phyloP scores from a whole-genome alignment of 176 grass and related monocot species.

The Tuctoria greenei region DNA sequence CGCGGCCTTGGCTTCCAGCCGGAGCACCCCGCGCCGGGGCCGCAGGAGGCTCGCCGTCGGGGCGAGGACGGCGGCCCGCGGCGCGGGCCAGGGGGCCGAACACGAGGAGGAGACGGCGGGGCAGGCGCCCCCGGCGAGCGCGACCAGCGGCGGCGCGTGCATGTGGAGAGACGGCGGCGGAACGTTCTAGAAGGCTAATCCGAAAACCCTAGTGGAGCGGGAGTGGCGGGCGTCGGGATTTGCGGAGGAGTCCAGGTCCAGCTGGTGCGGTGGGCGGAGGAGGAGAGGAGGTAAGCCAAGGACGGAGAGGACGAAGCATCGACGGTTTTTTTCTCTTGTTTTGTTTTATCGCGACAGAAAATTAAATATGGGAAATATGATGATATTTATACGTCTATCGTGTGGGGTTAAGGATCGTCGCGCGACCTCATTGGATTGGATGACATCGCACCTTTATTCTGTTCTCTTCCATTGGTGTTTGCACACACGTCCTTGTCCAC shows the following conservation, averaged over 20 bases:
- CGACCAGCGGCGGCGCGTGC: conserved; percentile 44
- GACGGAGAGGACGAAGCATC: neutral
- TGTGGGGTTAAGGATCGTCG: conserved; percentile 5
- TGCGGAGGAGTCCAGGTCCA: conserved; percentile 22
- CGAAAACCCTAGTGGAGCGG: conserved; percentile 47
- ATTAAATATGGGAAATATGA: neutral
- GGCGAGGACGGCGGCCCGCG: conserved; percentile 41
- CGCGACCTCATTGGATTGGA: conserved; percentile 3
- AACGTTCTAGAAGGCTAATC: conserved; percentile 45
- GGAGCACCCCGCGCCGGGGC: conserved; percentile 36
- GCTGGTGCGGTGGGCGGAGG: neutral
- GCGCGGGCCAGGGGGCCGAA: conserved; percentile 25
- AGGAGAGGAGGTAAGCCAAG: neutral
- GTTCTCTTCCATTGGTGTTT: neutral
- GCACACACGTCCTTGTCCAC: conserved; percentile 22
- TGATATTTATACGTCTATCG: neutral
- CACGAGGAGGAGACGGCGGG: neutral
- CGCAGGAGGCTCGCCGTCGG: conserved; percentile 34
- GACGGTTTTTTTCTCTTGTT: neutral
- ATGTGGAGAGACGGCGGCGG: conserved; percentile 30
- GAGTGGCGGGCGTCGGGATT: conserved; percentile 25
- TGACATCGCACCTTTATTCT: neutral
- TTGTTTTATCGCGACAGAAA: neutral
- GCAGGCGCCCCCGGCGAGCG: conserved; percentile 37
- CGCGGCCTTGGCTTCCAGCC: conserved; percentile 38